Evolutionary conservation across 2,329 filamentous ascomycete species (phyloP), one percentile per base, ranked within the genome.

Genomic region (Colletotrichum godetiae): DNA sequence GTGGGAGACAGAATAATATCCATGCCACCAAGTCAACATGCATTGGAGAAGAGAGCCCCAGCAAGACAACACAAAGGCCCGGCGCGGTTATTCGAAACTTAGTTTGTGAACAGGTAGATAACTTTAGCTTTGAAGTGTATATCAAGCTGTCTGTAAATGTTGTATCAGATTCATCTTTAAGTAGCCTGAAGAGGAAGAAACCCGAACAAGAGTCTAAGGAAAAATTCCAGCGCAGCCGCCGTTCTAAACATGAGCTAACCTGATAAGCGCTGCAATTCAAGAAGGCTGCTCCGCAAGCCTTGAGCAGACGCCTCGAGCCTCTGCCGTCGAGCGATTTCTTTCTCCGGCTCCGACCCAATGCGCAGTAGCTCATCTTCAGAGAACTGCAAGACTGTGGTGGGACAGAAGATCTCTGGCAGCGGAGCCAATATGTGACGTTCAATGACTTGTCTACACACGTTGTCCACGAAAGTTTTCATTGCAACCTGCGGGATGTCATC

Each of bases 391-490:
- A 74, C n/a, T 0, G 62, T 63, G 5, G 57, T 42, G 1, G 72
- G 62, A 1, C 29, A 63, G 15, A 74, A 73, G 3, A 67, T 63
- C 31, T 62, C 49, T 3, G 72, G 68, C n/a, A 74, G 29, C 6
- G 72, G 72, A 5, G 31, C 7, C 10, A 74, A 29, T 1, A 79
- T 75, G 46, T 78, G 78, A 1, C 76, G 57, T 12, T 78, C 77
- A 1, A 79, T 71, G 19, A 78, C 76, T 31, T 77, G 77, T 15
- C 75, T 67, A 10, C 75, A 74, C 3, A 79, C 66, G 31, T 78
- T 78, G 58, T 78, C 78, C 19, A 79, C 69, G 19, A 79, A 79
- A 3, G 74, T 78, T 29, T 77, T 68, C 62, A 71, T 62, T 0
- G 72, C 61, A 31, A 71, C 67, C 72, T 73, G 19, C 0, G 4